Conservation (phyloP, 345 rosid species). For the Lagerstroemia speciosa region DNA sequence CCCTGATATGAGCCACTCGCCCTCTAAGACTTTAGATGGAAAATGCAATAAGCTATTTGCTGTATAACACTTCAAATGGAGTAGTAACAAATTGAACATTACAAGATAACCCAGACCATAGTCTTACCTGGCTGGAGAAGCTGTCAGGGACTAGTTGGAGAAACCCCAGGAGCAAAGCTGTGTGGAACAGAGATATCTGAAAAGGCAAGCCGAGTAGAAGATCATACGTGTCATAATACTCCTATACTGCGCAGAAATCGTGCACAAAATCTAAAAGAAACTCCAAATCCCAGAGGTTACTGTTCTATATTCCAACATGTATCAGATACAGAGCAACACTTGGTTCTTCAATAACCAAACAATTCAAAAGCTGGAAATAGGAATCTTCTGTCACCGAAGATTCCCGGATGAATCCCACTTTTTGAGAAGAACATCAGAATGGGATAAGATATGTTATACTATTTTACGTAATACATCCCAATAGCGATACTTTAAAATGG, state of each 20-base stretch:
- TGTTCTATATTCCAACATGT: too few species aligned
- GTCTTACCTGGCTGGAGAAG: conserved; percentile 30
- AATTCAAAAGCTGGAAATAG: too few species aligned
- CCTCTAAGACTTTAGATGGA: too few species aligned
- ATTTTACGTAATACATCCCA: too few species aligned
- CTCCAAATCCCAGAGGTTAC: too few species aligned
- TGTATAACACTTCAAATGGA: too few species aligned
- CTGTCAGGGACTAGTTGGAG: conserved; percentile 66
- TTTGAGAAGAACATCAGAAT: background rate
- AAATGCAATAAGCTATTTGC: too few species aligned
- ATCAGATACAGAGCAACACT: too few species aligned
- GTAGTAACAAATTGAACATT: too few species aligned
- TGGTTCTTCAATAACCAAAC: too few species aligned
- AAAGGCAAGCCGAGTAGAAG: conserved; percentile 11
- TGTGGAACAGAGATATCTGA: conserved; percentile 77
- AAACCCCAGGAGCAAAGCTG: conserved; percentile 75
- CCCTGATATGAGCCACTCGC: too few species aligned
- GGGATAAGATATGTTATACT: background rate
- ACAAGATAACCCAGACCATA: background rate
- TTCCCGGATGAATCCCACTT: background rate
- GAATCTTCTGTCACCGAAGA: background rate
- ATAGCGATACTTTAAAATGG: background rate
- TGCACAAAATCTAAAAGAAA: background rate
- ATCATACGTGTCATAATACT: background rate
- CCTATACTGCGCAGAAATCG: background rate